Base-by-base conservation (phyloP, 2,329 filamentous ascomycete genomes). In the Mycogone perniciosa region DNA sequence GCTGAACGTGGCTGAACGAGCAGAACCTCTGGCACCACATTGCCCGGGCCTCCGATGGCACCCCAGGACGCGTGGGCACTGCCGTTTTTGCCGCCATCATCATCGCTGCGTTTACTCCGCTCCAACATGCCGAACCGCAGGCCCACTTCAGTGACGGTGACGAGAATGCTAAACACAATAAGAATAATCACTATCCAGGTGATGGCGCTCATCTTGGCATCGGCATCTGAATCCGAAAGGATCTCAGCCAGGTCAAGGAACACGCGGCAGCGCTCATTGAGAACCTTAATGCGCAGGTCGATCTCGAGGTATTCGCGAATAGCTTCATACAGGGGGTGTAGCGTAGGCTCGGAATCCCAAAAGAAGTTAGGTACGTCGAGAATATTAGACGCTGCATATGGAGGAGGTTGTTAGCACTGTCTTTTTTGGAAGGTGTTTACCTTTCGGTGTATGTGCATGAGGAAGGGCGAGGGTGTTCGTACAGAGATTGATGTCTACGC, bases 131-230 rank as follows among this genome's bases (percentile, higher is more conserved):
- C 84, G 64, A 97, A 97, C 6, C 93, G 80, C 46, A 99, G 73
- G 49, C 86, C 82, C 7, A 97, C 92, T 71, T 99, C 93, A 4
- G 86, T 85, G 46, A 89, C 86, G 2, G 93, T 97, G 48, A 99
- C 89, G 47, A 90, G 75, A 62, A 99, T 97, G 64, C 86, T 92
- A 58, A 97, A 75, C 43, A 95, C 70, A 64, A 99, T 99, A 42
- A 99, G 80, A 42, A 96, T 78, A 62, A 99, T 99, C 68, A 97
- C 86, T 67, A 99, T 97, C 92, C 92, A 97, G 1, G 93, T 99
- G 65, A 96, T 95, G 58, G 80, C 78, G 59, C 89, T 96, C 87
- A 96, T 97, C 68, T 96, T 96, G 58, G 88, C 86, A 66, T 97
- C 90, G 26, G 89, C 89, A 49, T 96, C 91, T 2, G 84, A 89